phyloP scores from a whole-genome alignment of 371 early-diverging fungal genomes.

The Apophysomyces ossiformis region DNA sequence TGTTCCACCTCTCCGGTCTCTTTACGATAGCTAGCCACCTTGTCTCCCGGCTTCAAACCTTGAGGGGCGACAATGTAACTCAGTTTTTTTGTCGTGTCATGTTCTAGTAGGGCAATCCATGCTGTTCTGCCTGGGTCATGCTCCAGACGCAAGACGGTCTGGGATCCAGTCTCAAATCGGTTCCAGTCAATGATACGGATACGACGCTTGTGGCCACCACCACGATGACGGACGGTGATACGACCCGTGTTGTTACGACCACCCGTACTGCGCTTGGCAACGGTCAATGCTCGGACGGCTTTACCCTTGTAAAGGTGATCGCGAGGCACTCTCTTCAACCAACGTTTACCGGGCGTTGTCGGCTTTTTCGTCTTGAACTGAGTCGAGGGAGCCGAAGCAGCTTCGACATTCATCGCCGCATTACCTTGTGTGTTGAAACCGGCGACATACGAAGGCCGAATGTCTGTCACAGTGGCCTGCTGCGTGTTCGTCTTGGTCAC shows the following conservation, averaged over 20 bases:
- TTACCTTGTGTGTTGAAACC: slow-evolving; percentile 56
- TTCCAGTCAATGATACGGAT: slow-evolving; percentile 89
- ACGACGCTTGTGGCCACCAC: slow-evolving; percentile 93
- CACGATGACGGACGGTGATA: slow-evolving; percentile 93
- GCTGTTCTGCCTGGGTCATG: slow-evolving; percentile 95
- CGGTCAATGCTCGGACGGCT: slow-evolving; percentile 79
- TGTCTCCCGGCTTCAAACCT: slow-evolving; percentile 74
- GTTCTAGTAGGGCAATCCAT: slow-evolving; percentile 88
- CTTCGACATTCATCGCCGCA: slow-evolving; percentile 24
- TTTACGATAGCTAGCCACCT: slow-evolving; percentile 44
- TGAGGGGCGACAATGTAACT: slow-evolving; percentile 89
- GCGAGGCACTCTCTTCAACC: slow-evolving; percentile 86
- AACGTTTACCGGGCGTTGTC: slow-evolving; percentile 87
- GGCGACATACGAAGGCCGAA: slow-evolving; percentile 25
- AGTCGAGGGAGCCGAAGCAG: slow-evolving; percentile 37
- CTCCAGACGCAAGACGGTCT: slow-evolving; percentile 89
- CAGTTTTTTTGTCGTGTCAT: slow-evolving; percentile 74
- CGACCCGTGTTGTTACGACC: slow-evolving; percentile 93
- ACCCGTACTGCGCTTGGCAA: slow-evolving; percentile 82
- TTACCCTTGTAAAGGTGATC: slow-evolving; percentile 93
- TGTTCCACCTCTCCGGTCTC: slow-evolving; percentile 14
- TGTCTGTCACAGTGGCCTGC: neutral
- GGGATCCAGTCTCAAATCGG: slow-evolving; percentile 76
- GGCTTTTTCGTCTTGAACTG: slow-evolving; percentile 93
- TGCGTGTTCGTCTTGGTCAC: neutral